Evolutionary conservation across 2,329 filamentous ascomycete species (phyloP).

Genomic region (Zymoseptoria ardabiliae): DNA sequence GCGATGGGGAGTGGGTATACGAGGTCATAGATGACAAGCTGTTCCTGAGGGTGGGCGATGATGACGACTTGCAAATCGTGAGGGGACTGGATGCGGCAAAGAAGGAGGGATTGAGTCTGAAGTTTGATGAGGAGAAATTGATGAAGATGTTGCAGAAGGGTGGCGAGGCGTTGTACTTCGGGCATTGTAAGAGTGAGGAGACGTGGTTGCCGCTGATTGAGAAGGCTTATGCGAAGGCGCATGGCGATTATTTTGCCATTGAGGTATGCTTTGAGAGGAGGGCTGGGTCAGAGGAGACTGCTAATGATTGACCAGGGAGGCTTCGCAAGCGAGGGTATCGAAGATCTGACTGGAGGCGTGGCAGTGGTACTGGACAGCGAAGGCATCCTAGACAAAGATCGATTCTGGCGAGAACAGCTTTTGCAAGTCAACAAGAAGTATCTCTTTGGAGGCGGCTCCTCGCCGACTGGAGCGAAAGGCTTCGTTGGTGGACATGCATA

Average conservation of each 20-base stretch:
- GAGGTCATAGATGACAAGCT: constrained; percentile 89
- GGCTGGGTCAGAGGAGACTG: neutral
- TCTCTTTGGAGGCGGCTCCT: constrained; percentile 59
- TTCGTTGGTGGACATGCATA: constrained; percentile 56
- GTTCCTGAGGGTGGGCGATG: constrained; percentile 73
- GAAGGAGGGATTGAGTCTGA: constrained; percentile 19
- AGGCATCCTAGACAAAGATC: constrained; percentile 69
- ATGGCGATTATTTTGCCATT: constrained; percentile 70
- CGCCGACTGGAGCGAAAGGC: constrained; percentile 36
- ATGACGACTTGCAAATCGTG: constrained; percentile 57
- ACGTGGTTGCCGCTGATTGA: constrained; percentile 76
- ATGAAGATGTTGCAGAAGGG: constrained; percentile 57
- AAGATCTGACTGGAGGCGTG: constrained; percentile 55
- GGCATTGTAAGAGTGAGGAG: constrained; percentile 68
- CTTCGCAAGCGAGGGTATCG: constrained; percentile 57
- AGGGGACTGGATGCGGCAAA: constrained; percentile 21
- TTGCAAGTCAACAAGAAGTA: constrained; percentile 75
- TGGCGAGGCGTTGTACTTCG: constrained; percentile 71
- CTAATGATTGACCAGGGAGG: constrained; percentile 58
- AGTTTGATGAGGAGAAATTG: constrained; percentile 43
- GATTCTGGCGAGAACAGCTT: constrained; percentile 77
- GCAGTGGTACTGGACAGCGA: constrained; percentile 61
- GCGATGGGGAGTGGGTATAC: constrained; percentile 85
- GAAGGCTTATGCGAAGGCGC: constrained; percentile 78
- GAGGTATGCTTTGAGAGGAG: constrained; percentile 52